phyloP scores from a whole-genome alignment of 305 asterid genomes.

The Fraxinus baroniana region DNA sequence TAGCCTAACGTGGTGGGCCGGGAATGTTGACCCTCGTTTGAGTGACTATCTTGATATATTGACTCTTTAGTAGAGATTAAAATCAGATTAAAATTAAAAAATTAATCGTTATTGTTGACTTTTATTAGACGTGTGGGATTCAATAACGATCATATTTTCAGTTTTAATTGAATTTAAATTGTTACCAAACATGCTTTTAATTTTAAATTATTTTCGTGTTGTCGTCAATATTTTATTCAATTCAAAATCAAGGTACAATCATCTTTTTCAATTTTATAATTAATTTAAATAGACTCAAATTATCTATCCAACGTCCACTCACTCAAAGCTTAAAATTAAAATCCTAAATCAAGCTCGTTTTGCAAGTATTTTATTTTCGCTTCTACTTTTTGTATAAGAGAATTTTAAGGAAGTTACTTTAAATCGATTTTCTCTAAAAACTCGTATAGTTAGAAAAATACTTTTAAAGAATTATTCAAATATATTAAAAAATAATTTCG shows the following conservation, averaged over 20 bases:
- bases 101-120: too few relatives aligned
- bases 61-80: not conserved
- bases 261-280: not conserved
- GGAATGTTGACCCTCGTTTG: constrained; percentile 19
- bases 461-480: too few relatives aligned
- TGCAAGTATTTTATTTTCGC: not conserved
- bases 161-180: too few relatives aligned
- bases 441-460: not conserved
- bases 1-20: constrained; percentile 6
- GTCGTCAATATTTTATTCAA: not conserved
- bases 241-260: too few relatives aligned
- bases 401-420: not conserved
- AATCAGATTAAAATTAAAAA: too few relatives aligned
- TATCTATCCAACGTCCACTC: not conserved
- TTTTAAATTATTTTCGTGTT: too few relatives aligned
- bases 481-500: too few relatives aligned
- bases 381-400: not conserved
- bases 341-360: not conserved
- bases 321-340: not conserved
- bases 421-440: not conserved
- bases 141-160: too few relatives aligned
- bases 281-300: not conserved
- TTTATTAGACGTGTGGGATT: too few relatives aligned
- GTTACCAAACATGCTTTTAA: too few relatives aligned
- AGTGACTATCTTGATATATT: not conserved